Base-by-base conservation (phyloP, 345 rosid genomes). In the Linum trigynum region DNA sequence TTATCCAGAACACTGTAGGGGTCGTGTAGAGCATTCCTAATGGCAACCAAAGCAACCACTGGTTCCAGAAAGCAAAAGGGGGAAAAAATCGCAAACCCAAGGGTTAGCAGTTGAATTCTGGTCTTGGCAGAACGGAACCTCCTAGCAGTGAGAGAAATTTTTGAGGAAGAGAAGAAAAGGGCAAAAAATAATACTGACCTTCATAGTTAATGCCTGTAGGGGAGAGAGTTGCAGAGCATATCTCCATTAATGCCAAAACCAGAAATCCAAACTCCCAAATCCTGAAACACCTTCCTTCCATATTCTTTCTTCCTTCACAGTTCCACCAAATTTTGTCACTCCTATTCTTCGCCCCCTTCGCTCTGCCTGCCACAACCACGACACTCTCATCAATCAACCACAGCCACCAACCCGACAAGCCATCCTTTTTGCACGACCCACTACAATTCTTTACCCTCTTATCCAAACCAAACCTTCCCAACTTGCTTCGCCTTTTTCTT, bases 131-230 rank as follows among this genome's bases (percentile, higher is more conserved):
- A 38, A 7, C 9, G 1, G 14, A 5, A 11, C 7, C 4, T 65
- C 65, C 35, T 4, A 17, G 11, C 56, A 61, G 35, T n/a, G 9
- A 39, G 56, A 3, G 32, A 59, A 2, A 43, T 4, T 9, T n/a
- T 57, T 38, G 32, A 59, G 38, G 23, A 9, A 39, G 32, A 55
- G 53, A 55, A 73, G 37, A 16, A 5, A 70, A 56, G 50, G 1
- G 32, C 43, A 66, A 39, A 51, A 71, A 66, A 61, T 12, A 38
- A 17, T 40, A 75, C 88, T 66, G 15, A 95, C 97, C 99, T 87
- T 95, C 99, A 78, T 85, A 95, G 90, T 95, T 95, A 2, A 95
- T 83, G 64, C 99, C 99, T 71, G 85, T 61, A 39, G 97, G 96
- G 71, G 99, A 95, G 73, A 95, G 99, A 60, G 95, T 86, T 60